Evolutionary conservation across 1,139 yeast species (phyloP), one percentile per base, ranked within the genome.

Genomic region (Geotrichum candidum): DNA sequence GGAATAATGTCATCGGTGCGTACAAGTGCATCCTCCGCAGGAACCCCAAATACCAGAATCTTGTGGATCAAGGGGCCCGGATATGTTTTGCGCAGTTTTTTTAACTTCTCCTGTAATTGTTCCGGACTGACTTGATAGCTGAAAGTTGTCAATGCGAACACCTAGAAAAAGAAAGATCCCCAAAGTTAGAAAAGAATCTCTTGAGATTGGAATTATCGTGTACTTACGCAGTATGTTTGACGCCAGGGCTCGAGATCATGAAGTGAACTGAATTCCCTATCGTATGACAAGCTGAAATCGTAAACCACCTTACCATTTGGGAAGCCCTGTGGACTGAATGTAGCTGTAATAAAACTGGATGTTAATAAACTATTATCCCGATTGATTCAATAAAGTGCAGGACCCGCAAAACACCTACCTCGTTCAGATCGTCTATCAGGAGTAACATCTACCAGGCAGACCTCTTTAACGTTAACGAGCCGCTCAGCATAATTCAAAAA

Each of bases 201-300:
- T 41, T 7, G 13, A n/a, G 23, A n/a, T 15, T 18, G 18, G 18
- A n/a, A 41, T 15, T 41, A 3, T 41, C 6, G 13, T 31, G 23
- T 9, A 56, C 65, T 56, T 61, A 63, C 65, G 38, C 65, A 61
- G 53, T 72, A 60, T 38, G 74, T 72, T 72, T 90, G 90, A 59
- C 98, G 76, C 73, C 82, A 90, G 0, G 97, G 96, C 73, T 94
- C 98, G 66, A 92, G 85, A 73, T 92, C 97, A 68, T 88, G 90
- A 61, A 92, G 77, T 64, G 88, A 87, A 10, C 85, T 75, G 25
- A 81, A 77, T 59, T 86, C 89, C 29, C 80, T 77, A 63, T 87
- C 90, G 13, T 77, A 73, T 1, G 80, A 68, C 0, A 82, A 74
- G 27, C 73, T 75, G 66, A 85, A 84, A 62, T 87, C 87, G 68